Base-by-base conservation (phyloP, 139 green algal species). In the Raphidocelis subcapitata region DNA sequence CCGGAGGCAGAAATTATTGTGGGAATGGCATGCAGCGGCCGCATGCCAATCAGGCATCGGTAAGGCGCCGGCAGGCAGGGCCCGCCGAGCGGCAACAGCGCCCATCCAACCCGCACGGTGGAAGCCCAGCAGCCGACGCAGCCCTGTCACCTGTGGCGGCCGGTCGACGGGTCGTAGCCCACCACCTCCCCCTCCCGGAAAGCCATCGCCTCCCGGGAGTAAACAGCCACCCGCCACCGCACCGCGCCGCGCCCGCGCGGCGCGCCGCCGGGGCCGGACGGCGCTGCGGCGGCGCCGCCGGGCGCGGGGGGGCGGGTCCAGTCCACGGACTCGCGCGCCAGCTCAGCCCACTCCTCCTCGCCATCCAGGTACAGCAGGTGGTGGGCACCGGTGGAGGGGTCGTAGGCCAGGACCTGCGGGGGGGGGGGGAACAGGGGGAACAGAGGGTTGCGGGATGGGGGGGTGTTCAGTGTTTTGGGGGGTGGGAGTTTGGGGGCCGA, bases 261-360 rank as follows among this genome's bases (percentile, higher is more conserved):
- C 8, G 12, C 12, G 41, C 12, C 41, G 8, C 12, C 41, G 41
- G 41, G 8, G 8, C 8, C 41, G 41, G 12, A 12, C 8, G 41
- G 41, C 41, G 41, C 8, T 8, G 41, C 8, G 41, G 12, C 41
- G 8, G 41, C 41, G 41, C 41, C 41, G 41, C 41, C 41, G 41
- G 41, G 41, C 8, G 8, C 8, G 8, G 41, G 41, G 31, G 55
- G 32, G 16, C 31, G n/a, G 26, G 31, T 2, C 85, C 85, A 89
- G 26, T 62, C 69, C 62, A 90, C 52, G 3, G 44, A 41, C 82
- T 93, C 89, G 5, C 54, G 51, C 24, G n/a, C 65, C 57, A 92
- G 62, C 8, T 84, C 64, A 44, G 90, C 24, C 88, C 86, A 91
- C 79, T 94, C 90, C 54, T 92, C 79, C 69, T 95, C 90, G n/a